Evolutionary conservation across 257 asterid genomes (phyloP).

Genomic region (Ocimum tenuiflorum): DNA sequence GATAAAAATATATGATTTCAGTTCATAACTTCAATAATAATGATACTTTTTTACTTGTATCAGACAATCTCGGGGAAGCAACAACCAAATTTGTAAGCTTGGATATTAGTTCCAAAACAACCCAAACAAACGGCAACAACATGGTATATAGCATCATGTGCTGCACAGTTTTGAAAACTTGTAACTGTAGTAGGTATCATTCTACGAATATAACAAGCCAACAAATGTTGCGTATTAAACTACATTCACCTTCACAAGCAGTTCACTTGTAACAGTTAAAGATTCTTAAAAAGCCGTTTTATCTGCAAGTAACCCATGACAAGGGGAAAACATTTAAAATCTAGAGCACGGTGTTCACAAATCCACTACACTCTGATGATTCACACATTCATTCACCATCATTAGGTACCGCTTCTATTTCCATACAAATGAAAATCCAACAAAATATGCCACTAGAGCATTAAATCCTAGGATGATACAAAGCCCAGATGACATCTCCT

Average conservation of each 20-base stretch:
- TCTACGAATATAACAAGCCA: constrained; percentile 1
- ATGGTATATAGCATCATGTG: neutral
- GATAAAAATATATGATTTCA: constrained; percentile 24
- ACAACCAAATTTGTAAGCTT: neutral
- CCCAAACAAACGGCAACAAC: neutral
- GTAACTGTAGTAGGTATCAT: neutral
- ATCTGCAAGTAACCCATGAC: neutral
- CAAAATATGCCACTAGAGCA: neutral
- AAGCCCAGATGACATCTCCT: neutral
- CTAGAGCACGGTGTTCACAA: neutral
- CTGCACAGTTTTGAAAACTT: neutral
- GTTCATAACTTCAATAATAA: constrained; percentile 11
- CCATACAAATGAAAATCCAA: neutral
- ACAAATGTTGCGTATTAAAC: neutral
- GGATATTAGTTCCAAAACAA: neutral
- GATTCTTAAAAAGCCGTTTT: neutral
- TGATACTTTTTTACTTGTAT: neutral
- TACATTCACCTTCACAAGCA: constrained; percentile 5
- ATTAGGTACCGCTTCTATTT: neutral
- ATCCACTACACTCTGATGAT: neutral
- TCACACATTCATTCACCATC: neutral
- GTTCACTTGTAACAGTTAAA: constrained; percentile 11
- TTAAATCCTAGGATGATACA: neutral
- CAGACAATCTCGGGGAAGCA: constrained; percentile 3
- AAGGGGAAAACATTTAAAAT: neutral